Evolutionary conservation across 1,284 basidiomycete species (phyloP).

Genomic region (Rhodofomes roseus): DNA sequence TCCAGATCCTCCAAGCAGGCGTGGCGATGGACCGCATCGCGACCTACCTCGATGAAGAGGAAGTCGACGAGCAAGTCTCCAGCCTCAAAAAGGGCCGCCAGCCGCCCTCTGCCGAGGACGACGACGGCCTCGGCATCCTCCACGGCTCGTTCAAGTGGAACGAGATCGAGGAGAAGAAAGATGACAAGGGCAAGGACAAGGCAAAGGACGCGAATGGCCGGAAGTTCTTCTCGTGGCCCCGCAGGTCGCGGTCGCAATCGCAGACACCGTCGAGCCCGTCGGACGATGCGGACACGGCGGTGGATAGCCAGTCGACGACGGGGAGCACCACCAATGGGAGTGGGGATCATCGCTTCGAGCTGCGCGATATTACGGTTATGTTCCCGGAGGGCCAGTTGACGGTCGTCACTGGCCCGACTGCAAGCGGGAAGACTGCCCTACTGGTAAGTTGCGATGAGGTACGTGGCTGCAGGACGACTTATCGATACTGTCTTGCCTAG

Average conservation of each 20-base stretch:
- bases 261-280: conserved; percentile 7
- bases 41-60: conserved; percentile 79
- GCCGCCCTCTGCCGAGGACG: conserved; percentile 22
- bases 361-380: conserved; percentile 58
- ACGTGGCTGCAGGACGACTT: background rate
- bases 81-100: conserved; percentile 30
- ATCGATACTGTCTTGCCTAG: conserved; percentile 23
- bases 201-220: conserved; percentile 21
- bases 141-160: conserved; percentile 75
- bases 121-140: conserved; percentile 56
- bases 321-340: conserved; percentile 16
- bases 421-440: conserved; percentile 77
- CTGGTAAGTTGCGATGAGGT: conserved; percentile 39
- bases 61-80: conserved; percentile 43
- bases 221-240: background rate
- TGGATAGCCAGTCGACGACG: conserved; percentile 16
- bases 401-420: conserved; percentile 70
- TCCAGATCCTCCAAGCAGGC: conserved; percentile 61
- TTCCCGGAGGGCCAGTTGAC: conserved; percentile 71
- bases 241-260: background rate
- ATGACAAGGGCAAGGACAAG: conserved; percentile 25
- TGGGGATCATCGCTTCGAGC: conserved; percentile 53
- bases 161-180: conserved; percentile 41
- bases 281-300: conserved; percentile 22
- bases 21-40: conserved; percentile 81